phyloP scores from a whole-genome alignment of 257 asterid species.

The Salvia rosmarinus region DNA sequence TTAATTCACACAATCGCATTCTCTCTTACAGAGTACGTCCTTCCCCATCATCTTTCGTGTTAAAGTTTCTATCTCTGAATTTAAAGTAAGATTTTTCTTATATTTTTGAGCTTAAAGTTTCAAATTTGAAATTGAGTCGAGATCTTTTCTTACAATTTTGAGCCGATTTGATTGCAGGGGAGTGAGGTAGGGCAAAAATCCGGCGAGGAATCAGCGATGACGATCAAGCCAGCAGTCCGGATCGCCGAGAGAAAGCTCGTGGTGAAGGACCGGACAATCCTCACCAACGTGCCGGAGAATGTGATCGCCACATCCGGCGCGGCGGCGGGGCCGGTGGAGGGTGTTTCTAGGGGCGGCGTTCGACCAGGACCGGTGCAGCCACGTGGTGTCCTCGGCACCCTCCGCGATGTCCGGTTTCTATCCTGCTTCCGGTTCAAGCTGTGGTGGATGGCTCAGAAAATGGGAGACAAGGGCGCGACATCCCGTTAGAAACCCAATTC shows the following conservation, averaged over 20 bases:
- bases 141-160: not conserved
- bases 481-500: slow-evolving; percentile 82
- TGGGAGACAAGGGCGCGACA: slow-evolving; percentile 74
- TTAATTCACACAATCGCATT: slow-evolving; percentile 30
- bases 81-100: too few species aligned
- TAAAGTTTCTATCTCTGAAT: too few species aligned
- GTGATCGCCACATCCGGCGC: slow-evolving; percentile 57
- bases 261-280: slow-evolving; percentile 52
- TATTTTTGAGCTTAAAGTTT: too few species aligned
- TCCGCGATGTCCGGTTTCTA: slow-evolving; percentile 62
- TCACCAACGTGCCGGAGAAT: slow-evolving; percentile 52
- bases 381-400: slow-evolving; percentile 48
- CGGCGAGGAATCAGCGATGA: slow-evolving; percentile 39
- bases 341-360: slow-evolving; percentile 50
- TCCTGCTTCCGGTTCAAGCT: slow-evolving; percentile 81
- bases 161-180: slow-evolving; percentile 32
- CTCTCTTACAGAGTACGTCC: slow-evolving; percentile 46
- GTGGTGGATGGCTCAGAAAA: slow-evolving; percentile 95
- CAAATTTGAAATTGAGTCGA: not conserved
- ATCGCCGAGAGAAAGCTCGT: slow-evolving; percentile 47
- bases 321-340: slow-evolving; percentile 43
- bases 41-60: not conserved
- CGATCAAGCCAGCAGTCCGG: slow-evolving; percentile 52
- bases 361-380: slow-evolving; percentile 45
- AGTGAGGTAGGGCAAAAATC: slow-evolving; percentile 21